Conservation (phyloP, 2,329 filamentous ascomycete species). For the Thyridium curvatum region DNA sequence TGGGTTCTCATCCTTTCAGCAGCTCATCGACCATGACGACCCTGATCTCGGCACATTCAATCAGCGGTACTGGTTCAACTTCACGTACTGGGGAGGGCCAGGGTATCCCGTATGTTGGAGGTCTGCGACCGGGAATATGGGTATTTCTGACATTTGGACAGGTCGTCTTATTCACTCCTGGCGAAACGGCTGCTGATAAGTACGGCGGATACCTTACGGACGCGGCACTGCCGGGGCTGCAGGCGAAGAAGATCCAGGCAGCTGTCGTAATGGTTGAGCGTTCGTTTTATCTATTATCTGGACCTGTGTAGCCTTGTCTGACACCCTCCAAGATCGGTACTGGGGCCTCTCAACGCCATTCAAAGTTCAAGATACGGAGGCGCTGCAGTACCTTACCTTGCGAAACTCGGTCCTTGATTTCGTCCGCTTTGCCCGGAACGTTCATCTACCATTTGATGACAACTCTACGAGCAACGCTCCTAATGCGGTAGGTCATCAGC, state of each 20-base stretch:
- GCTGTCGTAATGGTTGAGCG: constrained; percentile 50
- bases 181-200: constrained; percentile 38
- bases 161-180: constrained; percentile 45
- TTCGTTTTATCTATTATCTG: too few relatives aligned
- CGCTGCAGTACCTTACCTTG: constrained; percentile 46
- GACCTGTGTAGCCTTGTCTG: too few relatives aligned
- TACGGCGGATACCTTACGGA: constrained; percentile 46
- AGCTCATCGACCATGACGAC: constrained; percentile 52
- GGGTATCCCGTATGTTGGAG: constrained; percentile 40
- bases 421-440: constrained; percentile 45
- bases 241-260: constrained; percentile 44
- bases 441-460: constrained; percentile 45
- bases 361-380: constrained; percentile 40
- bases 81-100: constrained; percentile 44
- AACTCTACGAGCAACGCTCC: constrained; percentile 40
- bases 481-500: constrained; percentile 25
- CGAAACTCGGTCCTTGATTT: constrained; percentile 47
- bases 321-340: constrained; percentile 39
- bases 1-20: constrained; percentile 19
- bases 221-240: constrained; percentile 38
- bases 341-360: constrained; percentile 52
- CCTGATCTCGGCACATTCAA: constrained; percentile 48
- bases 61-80: constrained; percentile 47
- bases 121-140: not conserved
- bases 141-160: constrained; percentile 14